phyloP scores from a whole-genome alignment of 306 rosid genomes.

The Rosa persica region DNA sequence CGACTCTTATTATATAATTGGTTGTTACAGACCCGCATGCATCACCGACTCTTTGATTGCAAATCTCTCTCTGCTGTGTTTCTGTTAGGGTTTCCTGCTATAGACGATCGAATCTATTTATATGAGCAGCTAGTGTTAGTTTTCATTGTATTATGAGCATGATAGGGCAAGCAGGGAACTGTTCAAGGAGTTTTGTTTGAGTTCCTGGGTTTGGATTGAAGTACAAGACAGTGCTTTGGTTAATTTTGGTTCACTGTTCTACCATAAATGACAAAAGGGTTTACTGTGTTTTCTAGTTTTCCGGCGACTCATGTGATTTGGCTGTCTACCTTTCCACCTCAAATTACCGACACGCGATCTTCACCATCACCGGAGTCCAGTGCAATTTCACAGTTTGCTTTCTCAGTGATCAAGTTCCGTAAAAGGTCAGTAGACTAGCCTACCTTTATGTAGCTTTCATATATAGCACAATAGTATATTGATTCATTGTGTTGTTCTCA shows the following conservation, averaged over 20 bases:
- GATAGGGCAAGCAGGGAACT: neutral
- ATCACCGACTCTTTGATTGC: neutral
- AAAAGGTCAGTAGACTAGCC: constrained; percentile 43
- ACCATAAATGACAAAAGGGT: constrained; percentile 66
- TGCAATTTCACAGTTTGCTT: constrained; percentile 45
- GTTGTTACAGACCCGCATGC: neutral
- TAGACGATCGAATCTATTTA: neutral
- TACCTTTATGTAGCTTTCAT: neutral
- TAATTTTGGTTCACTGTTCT: constrained; percentile 1
- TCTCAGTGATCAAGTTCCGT: constrained; percentile 58
- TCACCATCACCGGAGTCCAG: constrained; percentile 42
- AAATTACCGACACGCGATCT: constrained; percentile 30
- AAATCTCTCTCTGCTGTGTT: neutral
- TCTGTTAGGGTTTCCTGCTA: neutral
- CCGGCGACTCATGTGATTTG: constrained; percentile 15
- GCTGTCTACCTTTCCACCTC: constrained; percentile 25
- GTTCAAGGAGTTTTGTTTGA: neutral
- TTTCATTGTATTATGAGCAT: neutral
- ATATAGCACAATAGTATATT: neutral
- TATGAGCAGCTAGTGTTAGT: neutral
- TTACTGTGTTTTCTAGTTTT: constrained; percentile 18
- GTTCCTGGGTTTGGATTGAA: neutral
- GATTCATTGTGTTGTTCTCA: neutral
- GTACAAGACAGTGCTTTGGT: constrained; percentile 9
- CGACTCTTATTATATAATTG: neutral